phyloP scores from a whole-genome alignment of 129 eudicot genomes.

The Saussurea involucrata region DNA sequence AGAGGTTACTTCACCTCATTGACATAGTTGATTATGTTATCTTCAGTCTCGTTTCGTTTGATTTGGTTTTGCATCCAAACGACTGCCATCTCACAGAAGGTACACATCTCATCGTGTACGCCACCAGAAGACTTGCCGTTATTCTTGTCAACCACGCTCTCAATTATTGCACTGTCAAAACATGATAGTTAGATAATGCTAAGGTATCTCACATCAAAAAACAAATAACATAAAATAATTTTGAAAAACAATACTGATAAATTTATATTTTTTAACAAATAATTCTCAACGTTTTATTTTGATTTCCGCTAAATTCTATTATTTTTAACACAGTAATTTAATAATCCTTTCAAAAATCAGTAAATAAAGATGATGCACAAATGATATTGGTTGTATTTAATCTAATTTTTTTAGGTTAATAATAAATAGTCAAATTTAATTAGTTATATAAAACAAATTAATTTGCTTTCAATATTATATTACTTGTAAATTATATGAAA shows the following conservation, averaged over 20 bases:
- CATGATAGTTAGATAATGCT: background rate
- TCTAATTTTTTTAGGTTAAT: too few relatives aligned
- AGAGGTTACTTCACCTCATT: conserved; percentile 50
- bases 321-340: background rate
- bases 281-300: too few relatives aligned
- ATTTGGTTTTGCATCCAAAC: conserved; percentile 92
- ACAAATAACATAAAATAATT: too few relatives aligned
- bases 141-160: conserved; percentile 88
- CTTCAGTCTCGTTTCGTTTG: conserved; percentile 70
- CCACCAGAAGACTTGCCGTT: conserved; percentile 43
- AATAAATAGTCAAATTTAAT: too few relatives aligned
- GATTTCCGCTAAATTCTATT: too few relatives aligned
- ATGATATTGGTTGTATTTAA: too few relatives aligned
- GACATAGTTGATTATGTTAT: conserved; percentile 65
- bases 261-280: background rate
- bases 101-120: conserved; percentile 61
- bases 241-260: background rate
- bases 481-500: background rate
- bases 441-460: too few relatives aligned
- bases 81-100: conserved; percentile 87
- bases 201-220: background rate
- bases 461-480: background rate
- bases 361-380: too few relatives aligned
- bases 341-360: background rate
- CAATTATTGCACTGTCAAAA: conserved; percentile 59